These are phyloP conservation scores for Sungouiozyma ichnusensis DNA, from an alignment of 805 yeast genomes.

Conservation along the genomic window DNA sequence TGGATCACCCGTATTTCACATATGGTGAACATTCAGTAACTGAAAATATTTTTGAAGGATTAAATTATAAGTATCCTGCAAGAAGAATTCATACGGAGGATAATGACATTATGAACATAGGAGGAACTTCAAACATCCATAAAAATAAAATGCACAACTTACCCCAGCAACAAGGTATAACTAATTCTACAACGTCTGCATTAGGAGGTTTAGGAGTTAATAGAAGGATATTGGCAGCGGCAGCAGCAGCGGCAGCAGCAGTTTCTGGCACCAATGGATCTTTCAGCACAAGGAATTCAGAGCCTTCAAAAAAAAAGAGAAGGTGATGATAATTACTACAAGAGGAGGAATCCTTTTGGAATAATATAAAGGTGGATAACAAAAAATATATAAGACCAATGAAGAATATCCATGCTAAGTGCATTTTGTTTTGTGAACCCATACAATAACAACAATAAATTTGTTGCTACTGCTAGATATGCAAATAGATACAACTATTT, in stretches of 20 bases:
- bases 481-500: too few species aligned
- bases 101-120: conserved; percentile 48
- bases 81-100: conserved; percentile 83
- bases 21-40: conserved; percentile 53
- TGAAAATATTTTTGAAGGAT: conserved; percentile 72
- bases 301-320: conserved; percentile 23
- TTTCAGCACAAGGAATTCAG: conserved; percentile 11
- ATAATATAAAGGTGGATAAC: too few species aligned
- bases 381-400: not conserved
- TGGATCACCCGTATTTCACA: conserved; percentile 66
- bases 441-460: too few species aligned
- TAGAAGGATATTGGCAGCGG: conserved; percentile 29
- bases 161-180: conserved; percentile 15
- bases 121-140: conserved; percentile 10
- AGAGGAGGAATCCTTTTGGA: too few species aligned
- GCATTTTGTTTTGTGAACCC: too few species aligned
- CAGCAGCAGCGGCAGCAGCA: conserved; percentile 32
- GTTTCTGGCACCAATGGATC: conserved; percentile 22
- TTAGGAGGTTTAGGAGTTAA: conserved; percentile 28
- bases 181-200: conserved; percentile 18
- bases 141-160: conserved; percentile 13
- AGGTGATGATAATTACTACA: conserved; percentile 11
- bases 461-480: too few species aligned
- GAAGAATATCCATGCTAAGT: too few species aligned
- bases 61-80: conserved; percentile 66